Evolutionary conservation across 1,139 yeast genomes (phyloP).

Genomic region (Suhomyces ambrosiae): DNA sequence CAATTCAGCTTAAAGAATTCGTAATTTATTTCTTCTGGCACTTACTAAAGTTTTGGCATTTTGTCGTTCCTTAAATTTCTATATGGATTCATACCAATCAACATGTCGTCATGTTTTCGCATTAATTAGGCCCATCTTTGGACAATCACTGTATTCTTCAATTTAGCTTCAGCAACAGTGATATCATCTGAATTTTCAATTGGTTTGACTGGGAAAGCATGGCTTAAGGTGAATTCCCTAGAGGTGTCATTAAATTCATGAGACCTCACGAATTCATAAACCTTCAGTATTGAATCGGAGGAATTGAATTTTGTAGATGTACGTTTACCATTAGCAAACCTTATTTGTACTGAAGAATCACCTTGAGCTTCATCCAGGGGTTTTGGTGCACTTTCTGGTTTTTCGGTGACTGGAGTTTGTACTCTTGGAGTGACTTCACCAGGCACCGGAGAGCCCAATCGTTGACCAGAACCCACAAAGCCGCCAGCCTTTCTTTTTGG

Average conservation of each 20-base stretch:
- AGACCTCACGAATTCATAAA: constrained; percentile 67
- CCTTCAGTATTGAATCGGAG: constrained; percentile 62
- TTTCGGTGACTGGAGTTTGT: constrained; percentile 12
- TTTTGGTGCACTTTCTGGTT: constrained; percentile 18
- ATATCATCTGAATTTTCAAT: constrained; percentile 54
- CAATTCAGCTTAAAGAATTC: too few species aligned
- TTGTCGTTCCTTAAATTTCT: not conserved
- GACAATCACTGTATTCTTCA: constrained; percentile 83
- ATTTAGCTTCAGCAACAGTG: constrained; percentile 72
- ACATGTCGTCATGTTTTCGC: too few species aligned
- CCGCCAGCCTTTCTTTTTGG: constrained; percentile 73
- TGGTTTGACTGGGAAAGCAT: constrained; percentile 82
- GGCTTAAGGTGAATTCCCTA: constrained; percentile 67
- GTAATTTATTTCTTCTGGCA: too few species aligned
- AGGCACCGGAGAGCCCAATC: constrained; percentile 89
- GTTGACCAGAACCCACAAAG: constrained; percentile 79
- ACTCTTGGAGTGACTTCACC: constrained; percentile 47
- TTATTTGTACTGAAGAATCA: constrained; percentile 76
- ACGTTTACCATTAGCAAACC: constrained; percentile 82
- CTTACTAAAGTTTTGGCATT: too few species aligned
- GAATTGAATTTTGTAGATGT: constrained; percentile 66
- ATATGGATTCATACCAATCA: too few species aligned
- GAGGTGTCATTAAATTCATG: constrained; percentile 44
- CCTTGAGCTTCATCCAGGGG: constrained; percentile 50
- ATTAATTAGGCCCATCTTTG: constrained; percentile 64